phyloP scores from a whole-genome alignment of 805 yeast species.

The Clavispora carvajalis region DNA sequence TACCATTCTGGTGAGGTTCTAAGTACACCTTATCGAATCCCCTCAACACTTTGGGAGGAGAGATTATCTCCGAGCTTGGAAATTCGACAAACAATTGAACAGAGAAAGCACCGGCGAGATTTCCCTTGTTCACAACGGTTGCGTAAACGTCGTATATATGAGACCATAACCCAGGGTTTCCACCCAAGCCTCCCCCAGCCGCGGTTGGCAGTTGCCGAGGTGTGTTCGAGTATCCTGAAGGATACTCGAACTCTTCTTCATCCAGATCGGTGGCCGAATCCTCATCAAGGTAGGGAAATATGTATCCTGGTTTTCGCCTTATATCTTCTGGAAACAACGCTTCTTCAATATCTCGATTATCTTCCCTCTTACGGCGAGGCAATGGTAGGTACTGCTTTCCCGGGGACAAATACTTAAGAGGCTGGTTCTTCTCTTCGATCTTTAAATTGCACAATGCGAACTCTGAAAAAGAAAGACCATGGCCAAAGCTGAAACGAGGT shows the following conservation, averaged over 20 bases:
- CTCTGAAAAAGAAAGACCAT: slow-evolving; percentile 52
- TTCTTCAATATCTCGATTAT: slow-evolving; percentile 49
- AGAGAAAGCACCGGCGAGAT: slow-evolving; percentile 42
- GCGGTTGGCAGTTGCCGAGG: slow-evolving; percentile 33
- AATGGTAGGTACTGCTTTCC: slow-evolving; percentile 44
- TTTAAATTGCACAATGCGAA: slow-evolving; percentile 33
- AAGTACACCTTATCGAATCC: slow-evolving; percentile 54
- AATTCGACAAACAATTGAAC: slow-evolving; percentile 51
- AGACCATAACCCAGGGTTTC: slow-evolving; percentile 59
- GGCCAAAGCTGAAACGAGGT: slow-evolving; percentile 60
- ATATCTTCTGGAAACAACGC: slow-evolving; percentile 49
- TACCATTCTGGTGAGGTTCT: slow-evolving; percentile 34
- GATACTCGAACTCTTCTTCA: slow-evolving; percentile 38
- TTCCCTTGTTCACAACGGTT: slow-evolving; percentile 44
- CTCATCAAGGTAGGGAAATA: slow-evolving; percentile 49
- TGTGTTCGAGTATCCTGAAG: slow-evolving; percentile 32
- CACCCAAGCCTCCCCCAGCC: slow-evolving; percentile 51
- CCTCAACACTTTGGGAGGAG: slow-evolving; percentile 49
- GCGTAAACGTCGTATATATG: slow-evolving; percentile 42
- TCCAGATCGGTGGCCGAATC: slow-evolving; percentile 29
- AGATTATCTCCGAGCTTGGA: slow-evolving; percentile 42
- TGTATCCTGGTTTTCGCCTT: slow-evolving; percentile 48
- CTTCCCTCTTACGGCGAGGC: slow-evolving; percentile 38
- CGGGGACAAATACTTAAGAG: slow-evolving; percentile 41
- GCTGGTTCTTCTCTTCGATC: slow-evolving; percentile 37